Base-by-base conservation (phyloP, 2,329 filamentous ascomycete genomes). In the Aureobasidium sp. region DNA sequence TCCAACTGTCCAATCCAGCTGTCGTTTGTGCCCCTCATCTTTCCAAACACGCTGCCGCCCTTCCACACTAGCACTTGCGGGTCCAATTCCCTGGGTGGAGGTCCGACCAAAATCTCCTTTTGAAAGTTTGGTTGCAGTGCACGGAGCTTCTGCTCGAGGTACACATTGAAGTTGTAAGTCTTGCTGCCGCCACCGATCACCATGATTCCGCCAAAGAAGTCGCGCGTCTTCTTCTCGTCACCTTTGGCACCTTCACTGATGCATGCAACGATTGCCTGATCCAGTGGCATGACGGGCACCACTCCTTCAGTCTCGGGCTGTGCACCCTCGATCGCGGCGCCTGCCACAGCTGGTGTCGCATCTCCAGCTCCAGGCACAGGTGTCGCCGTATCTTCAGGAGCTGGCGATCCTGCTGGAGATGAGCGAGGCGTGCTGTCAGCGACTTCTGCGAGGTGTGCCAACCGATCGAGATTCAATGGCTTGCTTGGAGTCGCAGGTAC, bases 51-150 rank as follows among this genome's bases (percentile, higher is more conserved):
- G 66, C 90, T 95, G 0, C 88, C 93, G 3, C 93, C 93, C 77
- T 98, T 98, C 93, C 93, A 98, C 7, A 85, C 84, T 50, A 97
- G 86, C n/a, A 97, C 90, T 70, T 96, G 90, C 56, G 93, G 89
- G 70, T 98, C 93, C 74, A 98, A 85, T 62, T 98, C 93, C 62
- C 91, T 78, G 0, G 93, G 93, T n/a, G 83, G 82, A 17, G 78
- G 75, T 1, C 79, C 81, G 21, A 86, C 80, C 57, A 85, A 74
- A 53, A 86, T 81, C 59, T 83, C 77, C 77, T 93, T 83, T 5
- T 74, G 72, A 58, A 79, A 79, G n/a, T 73, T 75, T 0, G 80
- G 79, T 48, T 78, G 70, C 22, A 84, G 76, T 57, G 79, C 77
- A 62, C 88, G 84, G 47, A 97, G 77, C 62, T 83, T 80, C 64